Evolutionary conservation across 306 rosid genomes (phyloP).

Genomic region (Cicer cuneatum): DNA sequence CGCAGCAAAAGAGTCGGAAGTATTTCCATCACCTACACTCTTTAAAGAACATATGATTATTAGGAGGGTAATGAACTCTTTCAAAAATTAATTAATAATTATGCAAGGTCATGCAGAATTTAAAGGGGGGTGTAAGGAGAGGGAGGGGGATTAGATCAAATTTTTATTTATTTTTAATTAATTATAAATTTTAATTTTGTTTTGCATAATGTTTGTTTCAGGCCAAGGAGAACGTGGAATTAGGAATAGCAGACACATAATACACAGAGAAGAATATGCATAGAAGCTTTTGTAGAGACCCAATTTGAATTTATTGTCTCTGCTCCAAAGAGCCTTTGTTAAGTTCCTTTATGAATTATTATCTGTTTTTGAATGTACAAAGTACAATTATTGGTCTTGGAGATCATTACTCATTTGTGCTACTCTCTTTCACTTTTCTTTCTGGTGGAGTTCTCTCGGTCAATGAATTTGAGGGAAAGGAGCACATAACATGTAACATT

Average conservation of each 20-base stretch:
- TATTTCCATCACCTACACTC: constrained; percentile 91
- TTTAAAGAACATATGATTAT: constrained; percentile 91
- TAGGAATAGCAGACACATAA: constrained; percentile 55
- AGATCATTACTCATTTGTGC: constrained; percentile 48
- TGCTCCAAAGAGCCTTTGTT: constrained; percentile 43
- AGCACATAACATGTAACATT: constrained; percentile 47
- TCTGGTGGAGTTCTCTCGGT: background rate
- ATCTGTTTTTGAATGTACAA: constrained; percentile 60
- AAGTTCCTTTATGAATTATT: constrained; percentile 46
- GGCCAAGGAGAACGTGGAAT: constrained; percentile 90
- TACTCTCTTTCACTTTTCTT: constrained; percentile 27
- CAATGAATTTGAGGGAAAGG: constrained; percentile 35
- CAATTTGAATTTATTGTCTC: constrained; percentile 42
- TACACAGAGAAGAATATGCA: constrained; percentile 41
- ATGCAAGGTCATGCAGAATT: constrained; percentile 27
- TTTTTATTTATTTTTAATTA: constrained; percentile 44
- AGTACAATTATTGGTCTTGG: constrained; percentile 48
- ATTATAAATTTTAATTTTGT: constrained; percentile 32
- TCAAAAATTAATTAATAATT: constrained; percentile 54
- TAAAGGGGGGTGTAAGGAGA: constrained; percentile 39
- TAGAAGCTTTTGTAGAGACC: constrained; percentile 46
- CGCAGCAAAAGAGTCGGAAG: constrained; percentile 99
- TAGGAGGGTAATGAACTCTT: constrained; percentile 86
- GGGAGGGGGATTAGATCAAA: constrained; percentile 37
- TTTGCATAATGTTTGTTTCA: constrained; percentile 65